Percentiles rank a stretch among this genome's conserved stretches.
phyloP scores from a whole-genome alignment of 805 yeast species.

The Sungouiella blattae region DNA sequence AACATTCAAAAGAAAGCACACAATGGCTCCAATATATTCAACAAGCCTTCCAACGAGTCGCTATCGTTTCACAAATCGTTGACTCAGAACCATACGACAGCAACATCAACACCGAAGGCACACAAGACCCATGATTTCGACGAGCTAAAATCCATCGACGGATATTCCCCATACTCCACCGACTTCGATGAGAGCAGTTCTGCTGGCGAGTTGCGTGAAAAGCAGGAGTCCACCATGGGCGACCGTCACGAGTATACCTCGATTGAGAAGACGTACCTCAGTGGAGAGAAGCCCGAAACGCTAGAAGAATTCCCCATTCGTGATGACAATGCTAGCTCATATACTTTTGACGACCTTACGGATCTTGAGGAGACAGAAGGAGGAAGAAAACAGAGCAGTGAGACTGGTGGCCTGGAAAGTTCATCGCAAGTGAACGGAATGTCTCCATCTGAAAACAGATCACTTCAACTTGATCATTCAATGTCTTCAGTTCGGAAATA shows the following conservation, averaged over 20 bases:
- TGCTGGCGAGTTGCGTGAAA: constrained; percentile 1
- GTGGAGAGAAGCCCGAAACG: neutral
- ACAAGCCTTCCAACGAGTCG: constrained; percentile 3
- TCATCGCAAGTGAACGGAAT: neutral
- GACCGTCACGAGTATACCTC: constrained; percentile 10
- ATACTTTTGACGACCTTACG: constrained; percentile 31
- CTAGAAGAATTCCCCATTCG: too few relatives aligned
- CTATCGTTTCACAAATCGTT: constrained; percentile 5
- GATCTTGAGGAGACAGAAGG: constrained; percentile 14
- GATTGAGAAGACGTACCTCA: constrained; percentile 7
- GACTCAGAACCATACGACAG: constrained; percentile 18
- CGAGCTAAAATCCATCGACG: constrained; percentile 5
- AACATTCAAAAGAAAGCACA: constrained; percentile 35
- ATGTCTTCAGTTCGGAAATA: constrained; percentile 12
- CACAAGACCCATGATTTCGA: constrained; percentile 14
- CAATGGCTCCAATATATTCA: constrained; percentile 3
- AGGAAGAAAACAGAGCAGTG: too few relatives aligned
- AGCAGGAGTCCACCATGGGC: neutral
- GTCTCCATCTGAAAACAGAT: too few relatives aligned
- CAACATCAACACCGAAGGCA: constrained; percentile 39
- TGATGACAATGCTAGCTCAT: constrained; percentile 20
- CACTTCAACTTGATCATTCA: constrained; percentile 4
- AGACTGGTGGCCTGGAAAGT: too few relatives aligned
- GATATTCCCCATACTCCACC: constrained; percentile 33
- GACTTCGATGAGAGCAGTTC: constrained; percentile 21